phyloP scores from a whole-genome alignment of 805 yeast genomes.

The Myxozyma sirexii region DNA sequence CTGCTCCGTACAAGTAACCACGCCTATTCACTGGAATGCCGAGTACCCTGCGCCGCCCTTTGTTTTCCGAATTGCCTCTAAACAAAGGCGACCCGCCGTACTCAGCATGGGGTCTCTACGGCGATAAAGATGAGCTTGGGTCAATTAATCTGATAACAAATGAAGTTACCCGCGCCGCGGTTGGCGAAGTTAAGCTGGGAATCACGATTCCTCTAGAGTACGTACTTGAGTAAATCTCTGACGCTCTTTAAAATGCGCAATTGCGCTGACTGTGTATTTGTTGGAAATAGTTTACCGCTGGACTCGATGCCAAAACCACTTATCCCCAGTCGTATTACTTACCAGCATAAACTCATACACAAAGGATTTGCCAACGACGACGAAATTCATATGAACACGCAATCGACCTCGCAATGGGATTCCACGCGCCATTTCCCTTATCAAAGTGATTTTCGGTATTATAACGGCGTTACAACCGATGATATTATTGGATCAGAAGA shows the following conservation, averaged over 20 bases:
- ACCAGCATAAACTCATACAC: not conserved
- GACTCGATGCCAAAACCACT: conserved; percentile 6
- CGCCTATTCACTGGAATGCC: no score
- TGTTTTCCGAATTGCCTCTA: conserved; percentile 3
- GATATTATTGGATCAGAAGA: conserved; percentile 1
- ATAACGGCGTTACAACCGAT: not conserved
- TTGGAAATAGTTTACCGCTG: not conserved
- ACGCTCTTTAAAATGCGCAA: no score
- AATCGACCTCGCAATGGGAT: conserved; percentile 15
- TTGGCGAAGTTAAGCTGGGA: not conserved
- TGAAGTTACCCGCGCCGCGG: conserved; percentile 1
- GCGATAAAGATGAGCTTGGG: conserved; percentile 11
- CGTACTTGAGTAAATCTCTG: not conserved
- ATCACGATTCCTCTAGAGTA: conserved; percentile 14
- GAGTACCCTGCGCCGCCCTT: not conserved
- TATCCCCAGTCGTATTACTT: not conserved
- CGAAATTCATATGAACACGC: conserved; percentile 9
- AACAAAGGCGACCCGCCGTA: conserved; percentile 8
- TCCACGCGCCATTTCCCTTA: conserved; percentile 8
- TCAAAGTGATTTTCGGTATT: conserved; percentile 1
- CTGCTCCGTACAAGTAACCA: no score
- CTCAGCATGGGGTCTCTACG: conserved; percentile 11
- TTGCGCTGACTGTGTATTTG: no score
- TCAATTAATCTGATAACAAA: conserved; percentile 6
- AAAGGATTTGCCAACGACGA: conserved; percentile 15